Evolutionary conservation across 1,139 yeast genomes (phyloP).

Genomic region (Yamadazyma conglobata): DNA sequence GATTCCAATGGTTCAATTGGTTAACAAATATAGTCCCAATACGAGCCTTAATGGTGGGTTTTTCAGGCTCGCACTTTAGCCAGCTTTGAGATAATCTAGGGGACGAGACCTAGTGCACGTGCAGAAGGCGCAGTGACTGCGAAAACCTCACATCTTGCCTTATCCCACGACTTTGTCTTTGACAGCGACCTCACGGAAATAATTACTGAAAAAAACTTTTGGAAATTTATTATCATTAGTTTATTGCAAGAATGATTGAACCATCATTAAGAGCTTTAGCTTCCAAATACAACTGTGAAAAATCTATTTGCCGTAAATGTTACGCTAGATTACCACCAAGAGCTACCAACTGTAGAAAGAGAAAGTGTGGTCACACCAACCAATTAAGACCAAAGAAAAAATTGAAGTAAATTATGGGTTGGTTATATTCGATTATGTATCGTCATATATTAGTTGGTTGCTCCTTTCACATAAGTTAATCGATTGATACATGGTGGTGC

Average conservation of each 20-base stretch:
- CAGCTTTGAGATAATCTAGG: too few relatives aligned
- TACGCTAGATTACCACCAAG: constrained; percentile 99
- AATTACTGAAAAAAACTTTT: constrained; percentile 1
- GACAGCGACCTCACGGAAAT: too few relatives aligned
- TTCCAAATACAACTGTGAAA: constrained; percentile 99
- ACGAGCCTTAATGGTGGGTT: too few relatives aligned
- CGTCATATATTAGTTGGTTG: background rate
- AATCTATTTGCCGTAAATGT: constrained; percentile 98
- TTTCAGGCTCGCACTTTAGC: too few relatives aligned
- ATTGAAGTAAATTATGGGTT: constrained; percentile 70
- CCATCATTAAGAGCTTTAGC: constrained; percentile 99
- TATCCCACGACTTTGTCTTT: too few relatives aligned
- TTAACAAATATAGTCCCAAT: too few relatives aligned
- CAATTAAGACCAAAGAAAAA: constrained; percentile 99
- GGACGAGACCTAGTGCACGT: too few relatives aligned
- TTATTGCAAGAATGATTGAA: constrained; percentile 68
- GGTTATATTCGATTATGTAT: constrained; percentile 2
- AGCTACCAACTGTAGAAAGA: constrained; percentile 99
- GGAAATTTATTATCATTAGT: constrained; percentile 9
- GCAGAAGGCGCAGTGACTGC: too few relatives aligned
- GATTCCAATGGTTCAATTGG: too few relatives aligned
- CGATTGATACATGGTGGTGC: constrained; percentile 1
- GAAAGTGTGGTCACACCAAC: constrained; percentile 99
- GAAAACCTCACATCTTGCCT: too few relatives aligned
- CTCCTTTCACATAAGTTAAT: too few relatives aligned